Base-by-base conservation (phyloP, 2,329 filamentous ascomycete genomes). In the Pyrenochaeta sp. region DNA sequence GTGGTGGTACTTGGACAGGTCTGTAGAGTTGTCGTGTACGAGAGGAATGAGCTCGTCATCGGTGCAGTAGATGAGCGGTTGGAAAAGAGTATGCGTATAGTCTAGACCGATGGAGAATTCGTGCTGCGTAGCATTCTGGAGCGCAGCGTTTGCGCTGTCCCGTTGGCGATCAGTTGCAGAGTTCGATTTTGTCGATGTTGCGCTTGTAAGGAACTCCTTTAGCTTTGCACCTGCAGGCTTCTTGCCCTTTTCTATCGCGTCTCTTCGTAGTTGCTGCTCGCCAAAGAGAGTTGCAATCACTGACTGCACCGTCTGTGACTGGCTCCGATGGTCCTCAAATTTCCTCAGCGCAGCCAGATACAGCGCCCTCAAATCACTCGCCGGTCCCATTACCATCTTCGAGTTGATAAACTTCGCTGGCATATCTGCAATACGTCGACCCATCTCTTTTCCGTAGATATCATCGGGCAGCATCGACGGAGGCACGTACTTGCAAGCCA, bases 41-140 rank as follows among this genome's bases (percentile, higher is more conserved):
- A 72, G 58, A 19, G 75, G 56, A 0, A 70, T 52, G 1, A 76
- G 63, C 44, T 77, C 74, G 34, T 71, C 60, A 40, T 69, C 52
- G 1, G 65, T 65, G n/a, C 62, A 65, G 52, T 72, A 62, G 5
- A 64, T 55, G 7, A 77, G 53, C 0, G 71, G 70, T 40, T 77
- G 72, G 62, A 85, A 85, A 2, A 86, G 75, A 1, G 78, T 73
- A 6, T 83, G 82, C 46, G 80, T 77, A 64, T 83, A 85, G 68
- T 86, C 84, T 7, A 85, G 73, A 3, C 83, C 82, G 12, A 85
- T 82, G 3, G 80, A 80, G 54, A 79, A 85, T 51, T 86, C 84
- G 64, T 83, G 82, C 3, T 75, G 76, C 13, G 71, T 75, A 7
- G 75, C 78, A 22, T 59, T 50, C 0, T 72, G 59, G 24, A 78